Evolutionary conservation across 371 early-diverging fungal species (phyloP), one percentile per base, ranked within the genome.

Genomic region (Haplosporangium sp.): DNA sequence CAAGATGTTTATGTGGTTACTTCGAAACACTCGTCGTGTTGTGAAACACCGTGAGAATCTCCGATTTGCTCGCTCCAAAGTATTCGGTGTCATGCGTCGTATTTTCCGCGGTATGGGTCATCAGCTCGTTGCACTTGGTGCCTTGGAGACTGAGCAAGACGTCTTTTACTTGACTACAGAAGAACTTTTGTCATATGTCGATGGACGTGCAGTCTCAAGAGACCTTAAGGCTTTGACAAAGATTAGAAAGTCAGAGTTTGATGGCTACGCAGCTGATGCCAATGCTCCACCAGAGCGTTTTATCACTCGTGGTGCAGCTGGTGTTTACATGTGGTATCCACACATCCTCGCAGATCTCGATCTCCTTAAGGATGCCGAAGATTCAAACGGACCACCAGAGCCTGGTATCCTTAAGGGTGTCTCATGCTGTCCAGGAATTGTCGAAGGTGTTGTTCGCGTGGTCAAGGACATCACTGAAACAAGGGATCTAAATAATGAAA

Each of bases 281-380:
- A 79, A 79, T 8, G 81, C 81, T 3, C 81, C 81, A 1, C 81
- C 81, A 15, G 81, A 79, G 50, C 67, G 81, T 2, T 79, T 79
- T 27, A 69, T 74, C 40, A 79, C 81, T 20, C 81, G 81, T 19
- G 81, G 81, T 27, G 81, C 81, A 1, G 81, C 81, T 0, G 81
- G 81, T 35, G 81, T 74, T 5, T 79, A 79, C 69, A 79, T 79
- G 74, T 79, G 81, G 81, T 79, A 79, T 63, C 81, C 81, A 5
- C 81, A 79, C 42, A 79, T 79, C 53, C 72, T 79, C 17, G 81
- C 81, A 2, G 81, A 79, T 53, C 60, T 79, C 8, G 81, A 79
- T 40, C 62, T 79, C 27, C 81, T 79, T 72, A 79, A 79, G 71
- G 81, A 79, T 40, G 65, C 68, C 11, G 81, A 79, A 37, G 81